Evolutionary conservation across 2,329 filamentous ascomycete species (phyloP), one percentile per base, ranked within the genome.

Genomic region (Pseudodiploospora longispora): DNA sequence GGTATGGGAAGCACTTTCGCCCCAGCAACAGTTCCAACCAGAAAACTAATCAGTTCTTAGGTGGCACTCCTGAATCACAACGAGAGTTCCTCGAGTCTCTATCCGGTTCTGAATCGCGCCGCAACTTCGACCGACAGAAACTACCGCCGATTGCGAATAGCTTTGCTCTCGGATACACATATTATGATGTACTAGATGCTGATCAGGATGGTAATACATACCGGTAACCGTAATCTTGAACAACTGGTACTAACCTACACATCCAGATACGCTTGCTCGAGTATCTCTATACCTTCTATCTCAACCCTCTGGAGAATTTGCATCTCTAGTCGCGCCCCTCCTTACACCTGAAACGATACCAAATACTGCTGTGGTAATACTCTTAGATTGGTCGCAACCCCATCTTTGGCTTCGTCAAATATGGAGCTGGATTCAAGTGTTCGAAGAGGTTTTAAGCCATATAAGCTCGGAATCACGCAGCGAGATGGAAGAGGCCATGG

Each of bases 351-450:
- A 87, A 63, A 83, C 87, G 6, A 85, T 95, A 59, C 83, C 87
- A 30, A 85, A 95, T 62, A 95, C 87, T 38, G 76, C 95, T 48
- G 78, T 97, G 50, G 86, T 95, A 50, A 82, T 98, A 56, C 71
- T 98, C n/a, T 75, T 98, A 36, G 90, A 96, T 69, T 98, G 93
- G 93, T 84, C 86, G 47, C 82, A 93, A 59, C 93, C 93, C 10
- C 95, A 93, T 82, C 73, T 82, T 50, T 98, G 94, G 88, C 76
- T 96, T 59, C 80, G 87, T 47, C 85, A 95, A 64, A 71, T 98
- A 46, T 79, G 87, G 58, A 85, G 85, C 60, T 98, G 93, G 93
- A 82, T 97, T 49, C 76, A 88, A 38, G 75, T 97, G 29, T 70
- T 98, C 52, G 81, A 85, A 47, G 83, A 81, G 10, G 83, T 94